Base-by-base conservation (phyloP, 805 yeast genomes). In the Ogataea polymorpha region DNA sequence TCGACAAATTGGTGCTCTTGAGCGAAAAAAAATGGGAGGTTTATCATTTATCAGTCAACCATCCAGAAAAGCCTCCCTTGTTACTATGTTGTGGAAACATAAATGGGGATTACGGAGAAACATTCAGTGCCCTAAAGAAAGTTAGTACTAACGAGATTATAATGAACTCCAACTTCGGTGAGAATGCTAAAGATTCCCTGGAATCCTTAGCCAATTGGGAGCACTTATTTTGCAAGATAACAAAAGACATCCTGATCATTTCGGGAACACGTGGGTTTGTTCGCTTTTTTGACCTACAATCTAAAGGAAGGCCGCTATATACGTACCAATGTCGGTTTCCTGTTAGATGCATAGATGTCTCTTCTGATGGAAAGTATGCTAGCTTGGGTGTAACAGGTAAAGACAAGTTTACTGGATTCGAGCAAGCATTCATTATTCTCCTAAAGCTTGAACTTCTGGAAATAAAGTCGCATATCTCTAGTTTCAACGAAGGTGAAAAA, bases 331-430 rank as follows among this genome's bases (percentile, higher is more conserved):
- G 87, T 9, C 75, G 74, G 40, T 85, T 86, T 56, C 90, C 91
- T 1, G 82, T 90, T 26, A 62, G 95, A 37, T 87, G 96, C 55
- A 70, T 87, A 34, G 83, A 87, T 25, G 68, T 89, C 1, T 75
- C 91, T 8, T 75, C 79, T 0, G 68, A 74, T 49, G 88, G 84
- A 18, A 66, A 72, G 14, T 65, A 81, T 18, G 67, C 89, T 10
- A 93, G 93, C 5, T 77, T 87, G 48, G 93, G 95, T 1, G 80
- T 90, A 23, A 84, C 91, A 0, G 93, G 95, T 0, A 76, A 80
- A 42, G 95, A 86, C 56, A 71, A 83, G 43, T 63, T 74, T 15
- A 74, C 81, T 1, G 80, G 81, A 3, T 72, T 79, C 21, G 90
- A 83, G 54, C 91, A 85, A 55, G 89, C 95, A 3, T 74, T 87